Percentiles rank a stretch among this genome's conserved stretches.
Conservation (phyloP, 768 basidiomycete genomes). For the Leccinellum rugosiceps region DNA sequence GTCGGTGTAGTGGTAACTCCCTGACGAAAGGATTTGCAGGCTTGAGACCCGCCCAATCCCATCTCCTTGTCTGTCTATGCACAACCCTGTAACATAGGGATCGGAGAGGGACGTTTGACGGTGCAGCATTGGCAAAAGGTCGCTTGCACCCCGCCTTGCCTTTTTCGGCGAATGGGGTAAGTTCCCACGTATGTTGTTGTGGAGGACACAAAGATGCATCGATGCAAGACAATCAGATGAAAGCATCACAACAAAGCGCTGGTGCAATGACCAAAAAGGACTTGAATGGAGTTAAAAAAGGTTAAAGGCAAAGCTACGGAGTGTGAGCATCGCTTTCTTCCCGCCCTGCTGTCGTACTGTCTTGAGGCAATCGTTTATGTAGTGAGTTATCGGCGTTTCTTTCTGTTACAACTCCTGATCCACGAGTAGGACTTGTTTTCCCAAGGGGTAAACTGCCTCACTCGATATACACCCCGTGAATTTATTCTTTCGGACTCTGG, state of each 20-base stretch:
- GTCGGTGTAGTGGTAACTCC: background rate
- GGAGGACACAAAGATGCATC: background rate
- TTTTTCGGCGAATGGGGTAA: background rate
- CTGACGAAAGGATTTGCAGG: background rate
- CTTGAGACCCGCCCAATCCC: background rate
- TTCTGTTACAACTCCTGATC: background rate
- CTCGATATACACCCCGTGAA: slow-evolving; percentile 2
- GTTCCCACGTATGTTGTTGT: background rate
- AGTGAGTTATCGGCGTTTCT: background rate
- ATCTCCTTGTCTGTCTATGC: background rate
- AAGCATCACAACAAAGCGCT: slow-evolving; percentile 1
- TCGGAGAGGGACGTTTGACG: background rate
- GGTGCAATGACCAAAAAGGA: background rate
- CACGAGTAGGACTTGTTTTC: background rate
- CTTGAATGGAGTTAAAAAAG: background rate
- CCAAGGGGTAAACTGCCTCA: slow-evolving; percentile 37
- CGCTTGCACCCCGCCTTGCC: background rate
- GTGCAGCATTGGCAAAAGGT: background rate
- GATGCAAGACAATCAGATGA: background rate
- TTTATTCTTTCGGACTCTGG: slow-evolving; percentile 27
- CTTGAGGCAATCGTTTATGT: slow-evolving; percentile 1
- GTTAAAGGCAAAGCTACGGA: background rate
- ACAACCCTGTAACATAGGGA: too few species aligned
- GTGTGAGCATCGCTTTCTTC: background rate
- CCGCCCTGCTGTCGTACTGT: background rate